Base-by-base conservation (phyloP, 495 filamentous ascomycete genomes). In the Parathielavia appendiculata region DNA sequence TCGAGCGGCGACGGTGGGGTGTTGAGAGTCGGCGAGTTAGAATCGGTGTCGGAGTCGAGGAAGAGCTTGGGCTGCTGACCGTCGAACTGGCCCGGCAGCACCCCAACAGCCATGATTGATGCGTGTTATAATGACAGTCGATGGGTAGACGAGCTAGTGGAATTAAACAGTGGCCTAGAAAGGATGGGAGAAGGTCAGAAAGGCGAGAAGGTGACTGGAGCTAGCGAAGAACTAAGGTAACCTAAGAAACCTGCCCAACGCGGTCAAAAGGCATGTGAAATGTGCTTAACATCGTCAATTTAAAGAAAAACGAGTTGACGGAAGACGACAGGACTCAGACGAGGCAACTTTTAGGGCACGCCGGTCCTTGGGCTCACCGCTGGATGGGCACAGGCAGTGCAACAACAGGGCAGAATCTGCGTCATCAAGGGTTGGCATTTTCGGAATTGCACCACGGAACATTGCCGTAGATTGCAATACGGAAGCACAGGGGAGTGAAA, bases 21-120 rank as follows among this genome's bases (percentile, higher is more conserved):
- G 23, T 49, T 5, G 16, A 43, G 4, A 1, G 44, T 19, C 1
- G 20, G 41, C 19, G 30, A 51, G 30, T 14, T 10, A 2, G 54
- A 48, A 3, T 39, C 32, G 1, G 16, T 5, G 10, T 45, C 43
- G 5, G 54, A 39, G 44, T 48, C 44, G 44, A 30, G 2, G 13
- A 1, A 20, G 8, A 26, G 13, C 5, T 20, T 34, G 0, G 45
- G 36, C 1, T 23, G 43, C 54, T 14, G 16, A 26, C 55, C 46
- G 17, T 51, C 51, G 14, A 45, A 38, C 9, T 57, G 55, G 26
- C 26, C 26, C 9, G 54, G 44, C 16, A 56, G 32, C 35, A 56
- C 43, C 5, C 54, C 54, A 20, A 56, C 35, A 14, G 54, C 54
- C 54, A 56, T 56, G 44, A 35, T 14, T 32, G 17, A 16, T 43